phyloP scores from a whole-genome alignment of 2,329 filamentous ascomycete genomes.

The Monilinia vaccinii-corymbosi region DNA sequence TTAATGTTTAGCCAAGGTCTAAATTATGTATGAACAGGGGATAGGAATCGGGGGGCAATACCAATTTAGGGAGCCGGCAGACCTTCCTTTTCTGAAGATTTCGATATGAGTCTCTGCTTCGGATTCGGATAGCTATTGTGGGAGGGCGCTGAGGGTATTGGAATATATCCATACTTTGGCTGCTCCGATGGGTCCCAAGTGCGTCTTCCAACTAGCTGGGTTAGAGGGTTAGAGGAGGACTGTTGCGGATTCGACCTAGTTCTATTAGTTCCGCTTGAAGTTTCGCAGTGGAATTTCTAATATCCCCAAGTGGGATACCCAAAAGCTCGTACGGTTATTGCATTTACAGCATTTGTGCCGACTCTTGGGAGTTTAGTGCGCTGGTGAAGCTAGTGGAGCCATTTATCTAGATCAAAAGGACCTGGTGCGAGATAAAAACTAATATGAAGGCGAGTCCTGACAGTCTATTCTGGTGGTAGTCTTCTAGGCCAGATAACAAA shows the following conservation, averaged over 20 bases:
- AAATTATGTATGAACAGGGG: neutral
- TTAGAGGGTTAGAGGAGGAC: constrained; percentile 10
- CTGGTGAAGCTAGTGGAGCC: neutral
- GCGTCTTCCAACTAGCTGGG: constrained; percentile 11
- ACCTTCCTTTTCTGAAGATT: constrained; percentile 7
- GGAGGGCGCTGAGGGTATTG: constrained; percentile 8
- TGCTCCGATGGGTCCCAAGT: constrained; percentile 12
- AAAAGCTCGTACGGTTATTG: neutral
- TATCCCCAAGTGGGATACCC: constrained; percentile 15
- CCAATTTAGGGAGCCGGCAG: constrained; percentile 8
- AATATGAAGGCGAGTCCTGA: constrained; percentile 11
- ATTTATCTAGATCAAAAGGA: neutral
- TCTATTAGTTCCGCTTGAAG: neutral
- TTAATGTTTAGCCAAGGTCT: constrained; percentile 6
- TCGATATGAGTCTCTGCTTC: constrained; percentile 9
- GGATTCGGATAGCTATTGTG: constrained; percentile 6
- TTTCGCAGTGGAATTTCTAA: constrained; percentile 10
- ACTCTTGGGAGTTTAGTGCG: neutral
- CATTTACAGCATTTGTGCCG: constrained; percentile 10
- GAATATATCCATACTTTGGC: constrained; percentile 12
- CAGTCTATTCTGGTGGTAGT: constrained; percentile 13
- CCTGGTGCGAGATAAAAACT: constrained; percentile 10
- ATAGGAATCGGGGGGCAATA: neutral
- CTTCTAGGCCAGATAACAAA: constrained; percentile 12
- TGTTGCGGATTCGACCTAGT: constrained; percentile 12